Evolutionary conservation across 2,329 filamentous ascomycete species (phyloP), one percentile per base, ranked within the genome.

Genomic region (Aureobasidium sp.): DNA sequence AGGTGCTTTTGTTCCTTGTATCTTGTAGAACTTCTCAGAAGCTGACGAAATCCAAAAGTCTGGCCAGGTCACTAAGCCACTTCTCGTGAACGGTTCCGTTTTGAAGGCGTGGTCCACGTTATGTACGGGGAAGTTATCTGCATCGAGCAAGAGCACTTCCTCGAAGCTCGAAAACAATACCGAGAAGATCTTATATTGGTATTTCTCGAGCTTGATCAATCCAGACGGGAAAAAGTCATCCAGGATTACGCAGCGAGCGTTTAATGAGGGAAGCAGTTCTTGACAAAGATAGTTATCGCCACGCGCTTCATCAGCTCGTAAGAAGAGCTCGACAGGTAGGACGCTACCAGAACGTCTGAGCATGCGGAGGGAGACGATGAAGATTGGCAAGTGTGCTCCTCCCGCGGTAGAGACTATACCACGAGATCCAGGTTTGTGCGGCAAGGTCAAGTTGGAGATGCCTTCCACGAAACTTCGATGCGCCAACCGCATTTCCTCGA

Each of bases 91-190:
- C 0, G 77, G 75, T 17, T 77, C 72, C 2, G 68, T 68, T 1
- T 65, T 66, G 66, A 82, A 79, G 0, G 80, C 68, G 3, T 66
- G 48, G 12, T 57, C 49, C 0, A 79, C 78, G 24, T 74, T 69
- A 8, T 72, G 67, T 2, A 81, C 62, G 0, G 78, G 76, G 40
- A 81, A 77, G 39, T 74, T 73, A 53, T 81, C 79, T 2, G 76
- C 77, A 62, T 81, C 79, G 14, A 81, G 68, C 65, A 79, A 80
- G 7, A 81, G 71, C 9, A 80, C 71, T 33, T 79, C 72, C 63
- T 78, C 75, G 60, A 81, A 82, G 1, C 76, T 77, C 6, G 77
- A 79, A 66, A 81, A 78, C 5, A 81, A 70, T 66, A 81, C 75
- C 1, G 78, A 75, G 29, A 81, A 75, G 1, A 74, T 70, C 65